Evolutionary conservation across 495 filamentous ascomycete genomes (phyloP), one percentile per base, ranked within the genome.

Genomic region (Chaetomium cochliodes): DNA sequence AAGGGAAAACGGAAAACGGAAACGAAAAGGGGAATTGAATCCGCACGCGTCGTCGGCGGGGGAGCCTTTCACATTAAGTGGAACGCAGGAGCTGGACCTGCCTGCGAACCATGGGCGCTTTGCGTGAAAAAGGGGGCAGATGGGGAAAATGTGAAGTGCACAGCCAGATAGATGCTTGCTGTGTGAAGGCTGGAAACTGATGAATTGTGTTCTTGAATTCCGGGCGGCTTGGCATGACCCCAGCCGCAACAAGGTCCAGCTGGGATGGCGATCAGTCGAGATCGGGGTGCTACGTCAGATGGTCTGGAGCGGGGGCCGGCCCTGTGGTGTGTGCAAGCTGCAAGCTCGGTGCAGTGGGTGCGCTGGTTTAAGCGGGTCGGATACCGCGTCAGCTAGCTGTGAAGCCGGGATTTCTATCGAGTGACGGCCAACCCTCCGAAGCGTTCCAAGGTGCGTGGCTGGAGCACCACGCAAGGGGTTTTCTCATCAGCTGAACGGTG

Each of bases 201-300:
- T n/a, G 18, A 3, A 20, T 12, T 7, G 28, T 52, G 49, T 52
- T 55, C 52, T 20, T 13, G 44, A 28, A 53, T 13, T 47, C 22
- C 4, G 28, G 13, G 9, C 5, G 63, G n/a, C 64, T 66, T 66
- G 64, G 64, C 64, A 56, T 25, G 30, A 20, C 9, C 33, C 49
- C 23, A 37, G 33, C 28, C 25, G 53, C 44, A 16, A 30, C n/a
- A 23, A 65, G 8, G 60, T 18, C 39, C 57, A 60, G 61, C 61
- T 65, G 65, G 57, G 42, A 60, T 59, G 44, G 30, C 8, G 51
- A 62, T 59, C 62, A 65, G 54, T 60, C 23, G 23, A 58, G 58
- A 55, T 55, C 58, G 58, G 66, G 37, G 49, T 56, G 66, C 66
- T 65, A 68, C 66, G 63, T 68, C 66, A 68, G 62, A 59, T 47